Percentiles rank a stretch among this genome's conserved stretches.
These are phyloP conservation scores for Cetradonia linearis DNA, from an alignment of 495 filamentous ascomycete species.

Conservation along the genomic window DNA sequence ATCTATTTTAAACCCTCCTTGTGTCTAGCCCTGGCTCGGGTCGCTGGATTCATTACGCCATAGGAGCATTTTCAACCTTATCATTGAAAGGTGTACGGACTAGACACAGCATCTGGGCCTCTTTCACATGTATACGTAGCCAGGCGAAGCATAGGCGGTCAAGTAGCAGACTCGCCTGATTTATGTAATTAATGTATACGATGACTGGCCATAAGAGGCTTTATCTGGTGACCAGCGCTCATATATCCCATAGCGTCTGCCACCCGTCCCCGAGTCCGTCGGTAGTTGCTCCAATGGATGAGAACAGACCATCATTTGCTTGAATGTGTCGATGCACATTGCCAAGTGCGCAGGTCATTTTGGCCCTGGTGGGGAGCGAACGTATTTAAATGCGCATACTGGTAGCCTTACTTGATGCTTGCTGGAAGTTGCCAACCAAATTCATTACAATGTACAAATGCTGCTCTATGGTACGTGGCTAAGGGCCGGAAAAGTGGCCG, in stretches of 20 bases:
- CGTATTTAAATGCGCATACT: neutral
- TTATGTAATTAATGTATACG: constrained; percentile 15
- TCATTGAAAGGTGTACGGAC: constrained; percentile 9
- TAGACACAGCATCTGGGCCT: constrained; percentile 10
- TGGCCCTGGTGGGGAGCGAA: neutral
- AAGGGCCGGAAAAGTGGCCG: neutral
- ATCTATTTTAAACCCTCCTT: neutral
- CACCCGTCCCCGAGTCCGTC: neutral
- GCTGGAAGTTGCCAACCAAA: neutral
- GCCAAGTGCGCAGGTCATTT: neutral
- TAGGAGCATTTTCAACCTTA: constrained; percentile 5
- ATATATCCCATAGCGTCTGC: neutral
- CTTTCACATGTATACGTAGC: constrained; percentile 3
- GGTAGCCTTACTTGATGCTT: neutral
- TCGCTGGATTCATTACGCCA: neutral
- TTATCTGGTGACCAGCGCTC: neutral
- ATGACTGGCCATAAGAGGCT: neutral
- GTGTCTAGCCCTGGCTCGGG: neutral
- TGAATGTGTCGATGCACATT: neutral
- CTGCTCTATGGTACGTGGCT: neutral
- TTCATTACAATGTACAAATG: neutral
- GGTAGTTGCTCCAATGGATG: neutral
- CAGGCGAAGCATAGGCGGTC: neutral
- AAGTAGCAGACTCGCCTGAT: constrained; percentile 2
- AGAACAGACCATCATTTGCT: neutral